phyloP scores from a whole-genome alignment of 805 yeast species.

The Blastobotrys terrestris region DNA sequence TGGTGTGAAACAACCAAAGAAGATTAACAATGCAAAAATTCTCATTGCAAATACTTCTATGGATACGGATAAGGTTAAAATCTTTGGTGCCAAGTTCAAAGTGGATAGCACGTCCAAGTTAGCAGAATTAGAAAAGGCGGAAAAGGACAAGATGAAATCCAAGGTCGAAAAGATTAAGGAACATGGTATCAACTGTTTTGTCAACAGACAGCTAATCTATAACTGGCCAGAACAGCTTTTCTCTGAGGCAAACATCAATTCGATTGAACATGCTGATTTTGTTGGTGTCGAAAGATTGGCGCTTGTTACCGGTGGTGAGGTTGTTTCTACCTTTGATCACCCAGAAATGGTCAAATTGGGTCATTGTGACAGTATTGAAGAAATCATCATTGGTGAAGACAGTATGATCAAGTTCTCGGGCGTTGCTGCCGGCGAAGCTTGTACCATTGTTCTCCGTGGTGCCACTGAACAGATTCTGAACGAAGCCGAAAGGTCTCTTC shows the following conservation, averaged over 20 bases:
- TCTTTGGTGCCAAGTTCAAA: constrained; percentile 95
- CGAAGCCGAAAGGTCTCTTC: constrained; percentile 94
- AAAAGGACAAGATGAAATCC: constrained; percentile 82
- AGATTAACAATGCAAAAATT: constrained; percentile 73
- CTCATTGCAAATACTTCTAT: constrained; percentile 87
- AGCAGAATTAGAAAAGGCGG: constrained; percentile 92
- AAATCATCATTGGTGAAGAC: constrained; percentile 89
- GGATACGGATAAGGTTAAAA: constrained; percentile 96
- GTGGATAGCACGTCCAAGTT: constrained; percentile 92
- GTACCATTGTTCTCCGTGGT: constrained; percentile 92
- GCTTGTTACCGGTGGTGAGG: constrained; percentile 96
- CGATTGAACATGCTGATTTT: constrained; percentile 97
- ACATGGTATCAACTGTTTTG: constrained; percentile 82
- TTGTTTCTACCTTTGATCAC: constrained; percentile 89
- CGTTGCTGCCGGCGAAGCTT: constrained; percentile 90
- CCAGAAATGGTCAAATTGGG: constrained; percentile 86
- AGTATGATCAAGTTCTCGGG: constrained; percentile 90
- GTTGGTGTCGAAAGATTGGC: constrained; percentile 97
- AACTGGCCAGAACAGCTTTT: constrained; percentile 97
- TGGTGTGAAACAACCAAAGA: constrained; percentile 92
- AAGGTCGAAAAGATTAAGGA: constrained; percentile 86
- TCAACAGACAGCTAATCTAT: constrained; percentile 93
- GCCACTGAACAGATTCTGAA: constrained; percentile 96
- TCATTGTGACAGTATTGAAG: constrained; percentile 83
- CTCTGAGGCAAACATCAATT: constrained; percentile 77